A percentile compares a stretch with the other conserved stretches of the same genome.
phyloP scores from a whole-genome alignment of 2,329 filamentous ascomycete species.

The Botrytis sinoallii region DNA sequence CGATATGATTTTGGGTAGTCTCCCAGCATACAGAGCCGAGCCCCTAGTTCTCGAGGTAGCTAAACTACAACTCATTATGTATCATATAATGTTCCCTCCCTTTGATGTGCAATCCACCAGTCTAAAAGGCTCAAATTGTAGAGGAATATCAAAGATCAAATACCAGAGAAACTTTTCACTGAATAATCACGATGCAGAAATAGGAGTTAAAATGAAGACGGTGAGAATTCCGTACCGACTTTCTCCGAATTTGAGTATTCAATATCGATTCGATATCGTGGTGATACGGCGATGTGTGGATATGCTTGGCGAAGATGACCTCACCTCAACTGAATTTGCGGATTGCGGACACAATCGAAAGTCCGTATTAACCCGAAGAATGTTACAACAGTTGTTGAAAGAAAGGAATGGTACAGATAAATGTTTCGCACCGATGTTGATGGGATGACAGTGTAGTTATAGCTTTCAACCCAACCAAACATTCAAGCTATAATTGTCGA shows the following conservation, averaged over 20 bases:
- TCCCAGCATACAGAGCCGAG: background rate
- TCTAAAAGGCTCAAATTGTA: background rate
- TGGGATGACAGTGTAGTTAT: background rate
- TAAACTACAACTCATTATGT: background rate
- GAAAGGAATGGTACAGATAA: background rate
- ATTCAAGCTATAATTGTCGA: background rate
- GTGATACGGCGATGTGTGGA: background rate
- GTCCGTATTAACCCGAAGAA: background rate
- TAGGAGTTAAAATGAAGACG: background rate
- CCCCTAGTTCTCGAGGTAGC: background rate
- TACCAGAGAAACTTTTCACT: background rate
- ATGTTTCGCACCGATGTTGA: background rate
- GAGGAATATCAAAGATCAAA: background rate
- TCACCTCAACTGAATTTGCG: background rate
- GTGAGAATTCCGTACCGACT: background rate
- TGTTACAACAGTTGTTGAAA: background rate
- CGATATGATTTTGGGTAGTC: background rate
- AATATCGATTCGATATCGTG: background rate
- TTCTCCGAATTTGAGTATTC: background rate
- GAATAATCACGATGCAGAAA: background rate
- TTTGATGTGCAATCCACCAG: no score
- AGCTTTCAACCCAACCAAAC: background rate
- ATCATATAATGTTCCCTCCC: background rate
- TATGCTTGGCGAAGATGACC: background rate
- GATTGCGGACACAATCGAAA: background rate